Evolutionary conservation across 2,329 filamentous ascomycete species (phyloP), one percentile per base, ranked within the genome.

Genomic region (Diplodia sapinea): DNA sequence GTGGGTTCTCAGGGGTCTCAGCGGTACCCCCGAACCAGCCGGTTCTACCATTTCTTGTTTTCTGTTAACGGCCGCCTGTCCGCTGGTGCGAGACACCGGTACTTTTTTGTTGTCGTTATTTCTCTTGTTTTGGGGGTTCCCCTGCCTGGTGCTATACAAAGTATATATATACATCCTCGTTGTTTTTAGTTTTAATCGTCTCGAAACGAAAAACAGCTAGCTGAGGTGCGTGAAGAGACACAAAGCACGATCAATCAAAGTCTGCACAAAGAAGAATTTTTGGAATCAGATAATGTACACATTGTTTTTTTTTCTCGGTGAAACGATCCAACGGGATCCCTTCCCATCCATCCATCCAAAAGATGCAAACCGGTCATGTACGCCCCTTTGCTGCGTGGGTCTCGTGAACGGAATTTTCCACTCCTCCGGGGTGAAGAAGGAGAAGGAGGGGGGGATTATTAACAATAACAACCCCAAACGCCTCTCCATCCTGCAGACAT

Each of bases 131-230:
- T 47, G n/a, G 43, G n/a, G 43, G 43, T 33, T 33, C 31, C 3
- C 23, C 31, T 9, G 17, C 13, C n/a, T n/a, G 17, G 17, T 47
- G 40, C 40, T 47, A 9, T n/a, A 47, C 15, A n/a, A 47, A 47
- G 43, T 47, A 47, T 47, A 47, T 47, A 36, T 36, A 26, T 26
- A 26, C 23, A 26, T 26, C 23, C 23, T 26, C 43, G 17, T 47
- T 47, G 43, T 47, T 47, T 47, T 47, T 47, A 47, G 43, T 47
- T 47, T 7, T 47, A 47, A 47, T 47, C 43, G 43, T 47, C 43
- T 47, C 43, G 43, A 47, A n/a, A 26, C 23, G 23, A 26, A 26
- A 26, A 26, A 26, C 23, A 26, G 23, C 23, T 17, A 47, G 43
- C 43, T 47, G 43, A n/a, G 5, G 23, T 26, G 23, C 43, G n/a